Evolutionary conservation across 345 rosid genomes (phyloP).

Genomic region (Nephelium lappaceum): DNA sequence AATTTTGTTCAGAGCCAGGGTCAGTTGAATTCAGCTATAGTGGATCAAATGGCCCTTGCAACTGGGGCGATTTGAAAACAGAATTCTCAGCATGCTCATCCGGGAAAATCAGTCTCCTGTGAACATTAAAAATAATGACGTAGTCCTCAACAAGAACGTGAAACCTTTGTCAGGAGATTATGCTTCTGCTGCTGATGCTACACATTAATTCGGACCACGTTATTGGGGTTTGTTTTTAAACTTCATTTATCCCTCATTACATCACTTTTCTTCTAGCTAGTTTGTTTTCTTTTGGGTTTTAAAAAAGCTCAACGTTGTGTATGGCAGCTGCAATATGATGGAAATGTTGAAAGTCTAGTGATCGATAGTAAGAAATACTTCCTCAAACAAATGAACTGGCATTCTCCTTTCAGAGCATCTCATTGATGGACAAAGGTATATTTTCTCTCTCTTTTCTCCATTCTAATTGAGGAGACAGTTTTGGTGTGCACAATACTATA

Average conservation of each 20-base stretch:
- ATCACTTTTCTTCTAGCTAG: not conserved
- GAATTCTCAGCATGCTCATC: constrained; percentile 40
- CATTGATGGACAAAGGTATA: constrained; percentile 61
- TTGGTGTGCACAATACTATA: no score
- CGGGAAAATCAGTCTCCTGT: constrained; percentile 75
- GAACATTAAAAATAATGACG: constrained; percentile 42
- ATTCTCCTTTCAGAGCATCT: constrained; percentile 83
- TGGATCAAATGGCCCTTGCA: constrained; percentile 43
- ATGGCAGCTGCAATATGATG: constrained; percentile 39
- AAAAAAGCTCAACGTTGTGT: not conserved
- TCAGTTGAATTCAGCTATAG: constrained; percentile 38
- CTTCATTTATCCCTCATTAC: not conserved
- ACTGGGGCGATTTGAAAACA: constrained; percentile 55
- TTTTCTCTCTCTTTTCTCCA: not conserved
- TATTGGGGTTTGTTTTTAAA: constrained; percentile 39
- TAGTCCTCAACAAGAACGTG: constrained; percentile 27
- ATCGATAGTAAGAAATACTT: constrained; percentile 51
- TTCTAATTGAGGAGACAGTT: no score
- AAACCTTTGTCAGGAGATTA: constrained; percentile 43
- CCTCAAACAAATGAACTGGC: constrained; percentile 73
- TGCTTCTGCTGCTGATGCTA: constrained; percentile 44
- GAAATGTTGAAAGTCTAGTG: constrained; percentile 36
- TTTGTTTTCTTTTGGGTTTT: not conserved
- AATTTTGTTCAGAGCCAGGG: not conserved
- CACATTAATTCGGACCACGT: constrained; percentile 40